phyloP scores from a whole-genome alignment of 352 stramenopile species.

The Globisporangium acanthophoron region DNA sequence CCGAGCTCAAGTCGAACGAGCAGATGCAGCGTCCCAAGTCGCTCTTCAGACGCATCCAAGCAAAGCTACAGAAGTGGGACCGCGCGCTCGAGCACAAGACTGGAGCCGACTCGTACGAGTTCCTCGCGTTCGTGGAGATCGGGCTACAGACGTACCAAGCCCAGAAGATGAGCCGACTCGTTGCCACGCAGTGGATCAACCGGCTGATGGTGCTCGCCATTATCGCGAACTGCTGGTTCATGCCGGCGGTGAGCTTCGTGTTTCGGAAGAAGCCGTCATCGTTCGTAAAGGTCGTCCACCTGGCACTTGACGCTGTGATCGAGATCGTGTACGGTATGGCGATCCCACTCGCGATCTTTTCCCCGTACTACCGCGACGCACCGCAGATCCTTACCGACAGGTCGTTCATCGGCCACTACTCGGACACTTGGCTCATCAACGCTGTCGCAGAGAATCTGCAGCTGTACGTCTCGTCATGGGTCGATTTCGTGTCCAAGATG shows the following conservation, averaged over 20 bases:
- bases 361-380: constrained; percentile 14
- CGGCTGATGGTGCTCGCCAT: constrained; percentile 11
- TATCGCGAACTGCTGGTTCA: constrained; percentile 23
- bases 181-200: constrained; percentile 16
- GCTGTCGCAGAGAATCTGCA: constrained; percentile 9
- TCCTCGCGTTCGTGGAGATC: constrained; percentile 12
- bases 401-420: constrained; percentile 9
- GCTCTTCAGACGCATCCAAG: background rate
- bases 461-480: constrained; percentile 9
- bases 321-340: constrained; percentile 15
- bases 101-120: constrained; percentile 3
- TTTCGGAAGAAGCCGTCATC: constrained; percentile 5
- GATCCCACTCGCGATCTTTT: constrained; percentile 25
- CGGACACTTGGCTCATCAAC: constrained; percentile 14
- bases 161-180: constrained; percentile 7
- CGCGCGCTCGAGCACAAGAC: background rate
- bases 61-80: constrained; percentile 1
- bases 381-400: constrained; percentile 17
- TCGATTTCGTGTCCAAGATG: constrained; percentile 15
- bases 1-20: no score
- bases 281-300: constrained; percentile 7
- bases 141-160: constrained; percentile 6
- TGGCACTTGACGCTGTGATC: constrained; percentile 13
- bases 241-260: constrained; percentile 11
- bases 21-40: no score